Evolutionary conservation across 176 grass and related monocot species (phyloP).

Genomic region (Rhynchospora pubera): DNA sequence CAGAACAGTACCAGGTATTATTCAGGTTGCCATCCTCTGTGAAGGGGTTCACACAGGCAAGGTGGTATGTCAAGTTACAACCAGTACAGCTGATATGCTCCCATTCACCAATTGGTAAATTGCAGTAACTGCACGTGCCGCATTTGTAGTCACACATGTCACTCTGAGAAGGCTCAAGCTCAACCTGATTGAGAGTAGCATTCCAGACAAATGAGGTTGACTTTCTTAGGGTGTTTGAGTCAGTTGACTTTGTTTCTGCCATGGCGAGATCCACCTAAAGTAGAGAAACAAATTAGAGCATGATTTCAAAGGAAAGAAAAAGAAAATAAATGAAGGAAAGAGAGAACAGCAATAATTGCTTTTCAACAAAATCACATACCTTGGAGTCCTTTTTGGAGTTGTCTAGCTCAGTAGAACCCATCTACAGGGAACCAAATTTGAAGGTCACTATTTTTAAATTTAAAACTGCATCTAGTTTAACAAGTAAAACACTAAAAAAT

Average conservation of each 20-base stretch:
- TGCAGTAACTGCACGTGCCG: slow-evolving; percentile 49
- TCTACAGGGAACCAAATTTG: neutral
- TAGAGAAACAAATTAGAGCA: neutral
- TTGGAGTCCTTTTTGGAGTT: neutral
- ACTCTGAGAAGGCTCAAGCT: slow-evolving; percentile 27
- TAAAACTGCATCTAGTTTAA: neutral
- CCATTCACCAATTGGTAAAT: slow-evolving; percentile 31
- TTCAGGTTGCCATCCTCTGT: slow-evolving; percentile 29
- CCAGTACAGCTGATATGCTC: slow-evolving; percentile 43
- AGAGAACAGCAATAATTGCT: neutral
- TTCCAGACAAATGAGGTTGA: slow-evolving; percentile 20
- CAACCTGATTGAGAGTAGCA: slow-evolving; percentile 43
- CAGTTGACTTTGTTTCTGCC: neutral
- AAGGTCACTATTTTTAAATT: neutral
- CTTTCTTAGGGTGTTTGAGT: neutral
- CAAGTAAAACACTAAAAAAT: neutral
- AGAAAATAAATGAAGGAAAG: neutral
- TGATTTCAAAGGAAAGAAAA: neutral
- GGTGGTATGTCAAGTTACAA: slow-evolving; percentile 47
- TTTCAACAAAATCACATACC: neutral
- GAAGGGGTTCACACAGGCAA: slow-evolving; percentile 44
- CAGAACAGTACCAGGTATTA: slow-evolving; percentile 57
- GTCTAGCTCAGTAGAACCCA: neutral
- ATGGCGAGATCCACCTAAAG: neutral
- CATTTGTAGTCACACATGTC: slow-evolving; percentile 26